Conservation (phyloP, 163 green algal genomes). For the Prototheca wickerhamii region DNA sequence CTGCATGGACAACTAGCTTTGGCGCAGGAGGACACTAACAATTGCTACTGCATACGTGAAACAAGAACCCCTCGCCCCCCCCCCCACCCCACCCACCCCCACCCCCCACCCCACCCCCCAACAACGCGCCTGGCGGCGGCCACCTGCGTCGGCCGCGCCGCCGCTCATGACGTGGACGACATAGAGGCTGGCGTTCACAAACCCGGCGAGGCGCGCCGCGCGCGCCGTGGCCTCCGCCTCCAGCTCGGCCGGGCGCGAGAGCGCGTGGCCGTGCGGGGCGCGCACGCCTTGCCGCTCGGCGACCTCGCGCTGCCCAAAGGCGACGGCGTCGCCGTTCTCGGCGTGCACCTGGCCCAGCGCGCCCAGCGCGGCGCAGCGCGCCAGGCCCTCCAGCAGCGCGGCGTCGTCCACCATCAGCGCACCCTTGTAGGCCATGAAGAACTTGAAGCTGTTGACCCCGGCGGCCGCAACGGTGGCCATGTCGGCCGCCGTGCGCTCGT, state of each 20-base stretch:
- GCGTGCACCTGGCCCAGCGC: conserved; percentile 87
- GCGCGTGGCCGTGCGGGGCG: conserved; percentile 69
- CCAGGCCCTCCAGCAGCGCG: conserved; percentile 72
- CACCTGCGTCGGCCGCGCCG: conserved; percentile 69
- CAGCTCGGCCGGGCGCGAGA: conserved; percentile 69
- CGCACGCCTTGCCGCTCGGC: conserved; percentile 43
- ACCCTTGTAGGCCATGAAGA: conserved; percentile 95
- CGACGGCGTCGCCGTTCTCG: conserved; percentile 86
- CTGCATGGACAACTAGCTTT: no score
- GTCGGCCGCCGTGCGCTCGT: conserved; percentile 52
- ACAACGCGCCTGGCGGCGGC: conserved; percentile 5
- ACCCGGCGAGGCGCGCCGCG: conserved; percentile 70
- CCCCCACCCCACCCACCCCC: no score
- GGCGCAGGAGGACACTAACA: no score
- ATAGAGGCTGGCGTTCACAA: conserved; percentile 80
- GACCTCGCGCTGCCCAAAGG: conserved; percentile 42
- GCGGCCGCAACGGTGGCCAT: conserved; percentile 66
- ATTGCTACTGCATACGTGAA: no score
- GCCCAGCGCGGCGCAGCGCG: conserved; percentile 72
- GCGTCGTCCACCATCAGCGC: conserved; percentile 80
- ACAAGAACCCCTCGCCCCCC: no score
- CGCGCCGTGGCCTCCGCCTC: conserved; percentile 83
- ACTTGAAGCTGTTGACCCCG: conserved; percentile 91
- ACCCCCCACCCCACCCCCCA: no score
- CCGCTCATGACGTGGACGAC: conserved; percentile 95